Evolutionary conservation across 768 basidiomycete genomes (phyloP).

Genomic region (Leccinum uliginosum): DNA sequence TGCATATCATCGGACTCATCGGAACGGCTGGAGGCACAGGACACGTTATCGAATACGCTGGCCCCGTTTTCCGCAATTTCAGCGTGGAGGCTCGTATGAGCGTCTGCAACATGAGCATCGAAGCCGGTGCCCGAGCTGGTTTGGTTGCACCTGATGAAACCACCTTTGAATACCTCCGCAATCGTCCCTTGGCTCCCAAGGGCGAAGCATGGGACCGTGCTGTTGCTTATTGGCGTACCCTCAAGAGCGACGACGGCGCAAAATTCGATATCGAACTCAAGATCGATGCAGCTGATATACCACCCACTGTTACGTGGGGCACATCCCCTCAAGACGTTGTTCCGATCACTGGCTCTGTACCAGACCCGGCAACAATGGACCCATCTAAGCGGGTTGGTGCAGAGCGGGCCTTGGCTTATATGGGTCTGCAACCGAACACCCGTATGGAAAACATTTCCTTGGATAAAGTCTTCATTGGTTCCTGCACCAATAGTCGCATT

Average conservation of each 20-base stretch:
- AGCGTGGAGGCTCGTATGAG: constrained; percentile 92
- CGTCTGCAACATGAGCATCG: constrained; percentile 94
- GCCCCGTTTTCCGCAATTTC: constrained; percentile 79
- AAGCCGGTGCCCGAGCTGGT: constrained; percentile 88
- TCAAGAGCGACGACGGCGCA: constrained; percentile 77
- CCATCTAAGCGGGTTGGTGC: constrained; percentile 63
- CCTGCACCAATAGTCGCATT: constrained; percentile 92
- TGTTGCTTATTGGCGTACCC: constrained; percentile 79
- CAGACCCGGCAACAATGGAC: constrained; percentile 70
- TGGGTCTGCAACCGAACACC: constrained; percentile 78
- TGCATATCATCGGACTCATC: constrained; percentile 86
- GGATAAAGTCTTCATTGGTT: constrained; percentile 92
- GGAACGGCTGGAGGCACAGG: constrained; percentile 94
- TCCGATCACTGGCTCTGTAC: constrained; percentile 76
- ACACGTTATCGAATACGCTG: constrained; percentile 87
- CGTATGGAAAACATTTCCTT: constrained; percentile 74
- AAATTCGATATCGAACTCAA: constrained; percentile 80
- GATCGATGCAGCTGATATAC: constrained; percentile 78
- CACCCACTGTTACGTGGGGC: constrained; percentile 91
- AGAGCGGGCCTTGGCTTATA: constrained; percentile 75
- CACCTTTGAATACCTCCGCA: constrained; percentile 79
- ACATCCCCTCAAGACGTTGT: constrained; percentile 89
- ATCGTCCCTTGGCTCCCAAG: constrained; percentile 78
- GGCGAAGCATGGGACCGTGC: constrained; percentile 84
- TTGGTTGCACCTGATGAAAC: constrained; percentile 90